A percentile compares a stretch with the other conserved stretches of the same genome.
Evolutionary conservation across 495 filamentous ascomycete genomes (phyloP).

Genomic region (Viridothelium virens): DNA sequence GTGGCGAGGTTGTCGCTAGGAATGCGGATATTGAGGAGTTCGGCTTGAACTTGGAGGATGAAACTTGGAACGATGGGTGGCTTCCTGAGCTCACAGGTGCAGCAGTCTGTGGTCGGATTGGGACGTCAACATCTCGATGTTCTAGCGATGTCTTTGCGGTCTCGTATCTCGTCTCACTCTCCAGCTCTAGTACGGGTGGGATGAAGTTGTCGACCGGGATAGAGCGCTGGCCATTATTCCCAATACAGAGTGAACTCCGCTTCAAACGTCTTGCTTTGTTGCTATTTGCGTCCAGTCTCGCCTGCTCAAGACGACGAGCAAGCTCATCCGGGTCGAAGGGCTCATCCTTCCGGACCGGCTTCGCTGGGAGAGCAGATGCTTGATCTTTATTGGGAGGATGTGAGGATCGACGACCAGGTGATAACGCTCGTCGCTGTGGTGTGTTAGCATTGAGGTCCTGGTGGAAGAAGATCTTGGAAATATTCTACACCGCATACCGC

Average conservation of each 20-base stretch:
- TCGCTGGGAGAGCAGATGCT: neutral
- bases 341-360: slow-evolving; percentile 1
- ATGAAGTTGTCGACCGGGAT: neutral
- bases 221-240: neutral
- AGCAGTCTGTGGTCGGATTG: neutral
- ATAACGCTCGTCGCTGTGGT: neutral
- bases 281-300: neutral
- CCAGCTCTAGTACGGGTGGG: neutral
- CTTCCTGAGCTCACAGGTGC: neutral
- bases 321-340: slow-evolving; percentile 5
- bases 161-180: neutral
- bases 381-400: slow-evolving; percentile 1
- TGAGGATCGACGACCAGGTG: slow-evolving; percentile 1
- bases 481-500: neutral
- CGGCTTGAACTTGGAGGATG: neutral
- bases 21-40: slow-evolving; percentile 5
- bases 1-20: neutral
- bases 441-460: neutral
- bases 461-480: neutral
- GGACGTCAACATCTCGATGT: neutral
- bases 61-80: neutral
- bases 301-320: slow-evolving; percentile 1
- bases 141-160: neutral
- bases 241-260: neutral
- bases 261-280: neutral